Base-by-base conservation (phyloP, 164 flowering plant genomes). In the Magnolia officinalis region DNA sequence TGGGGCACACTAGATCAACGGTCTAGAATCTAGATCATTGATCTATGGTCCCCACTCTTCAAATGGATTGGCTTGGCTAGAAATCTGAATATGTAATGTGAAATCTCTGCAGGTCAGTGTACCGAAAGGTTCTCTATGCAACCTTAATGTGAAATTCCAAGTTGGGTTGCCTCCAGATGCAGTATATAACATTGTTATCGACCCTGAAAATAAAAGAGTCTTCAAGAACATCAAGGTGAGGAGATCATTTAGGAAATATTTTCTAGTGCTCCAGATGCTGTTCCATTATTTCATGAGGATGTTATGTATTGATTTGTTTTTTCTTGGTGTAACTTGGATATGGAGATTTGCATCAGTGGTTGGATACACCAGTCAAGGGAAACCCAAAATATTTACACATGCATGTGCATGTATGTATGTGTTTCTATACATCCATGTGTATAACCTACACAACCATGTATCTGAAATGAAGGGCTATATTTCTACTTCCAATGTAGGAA, bases 131-230 rank as follows among this genome's bases (percentile, higher is more conserved):
- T 90, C 98, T 79, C 89, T 96, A 73, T 89, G 98, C 89, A 87
- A 90, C 77, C 97, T 96, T 73, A 85, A 73, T 75, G 90, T 86
- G 72, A 81, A 85, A 77, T 87, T 92, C 70, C 78, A 90, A 83
- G 87, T 91, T 75, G 98, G 99, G 19, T 86, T 96, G 85, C 99
- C 99, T 37, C 99, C 99, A 18, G 99, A 96, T 89, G 96, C 98
- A 37, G 86, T 94, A 4, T 96, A 87, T 77, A 83, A 94, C 77
- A 96, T 96, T 75, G 93, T 94, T 45, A 94, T 78, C 16, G 97
- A 96, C 80, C 97, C 99, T 78, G 97, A 94, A 75, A 96, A 91
- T 71, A 91, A 79, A 79, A 90, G 95, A 77, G 97, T 94, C 72
- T 96, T 96, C 88, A 94, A 94, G 85, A 96, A 96, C 81, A 94